These are phyloP conservation scores for Hyphopichia khmerensis DNA, from an alignment of 1,139 yeast species.

Conservation along the genomic window DNA sequence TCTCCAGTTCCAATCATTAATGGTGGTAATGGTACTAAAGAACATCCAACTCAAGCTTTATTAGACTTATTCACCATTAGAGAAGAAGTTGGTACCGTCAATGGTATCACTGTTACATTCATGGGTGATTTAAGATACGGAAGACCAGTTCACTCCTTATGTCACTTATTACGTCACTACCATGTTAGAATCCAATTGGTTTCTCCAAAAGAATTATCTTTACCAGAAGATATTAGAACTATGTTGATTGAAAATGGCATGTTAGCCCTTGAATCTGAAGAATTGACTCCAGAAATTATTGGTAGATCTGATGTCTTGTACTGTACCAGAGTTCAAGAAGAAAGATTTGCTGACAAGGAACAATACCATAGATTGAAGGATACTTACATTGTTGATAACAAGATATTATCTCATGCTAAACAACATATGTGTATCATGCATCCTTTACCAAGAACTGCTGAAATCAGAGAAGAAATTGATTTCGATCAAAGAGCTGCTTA, in stretches of 20 bases:
- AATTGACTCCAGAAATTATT: constrained; percentile 78
- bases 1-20: constrained; percentile 97
- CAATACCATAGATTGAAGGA: constrained; percentile 90
- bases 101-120: constrained; percentile 95
- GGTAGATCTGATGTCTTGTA: constrained; percentile 91
- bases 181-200: constrained; percentile 92
- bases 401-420: constrained; percentile 86
- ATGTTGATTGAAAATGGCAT: constrained; percentile 66
- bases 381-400: constrained; percentile 88
- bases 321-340: constrained; percentile 98
- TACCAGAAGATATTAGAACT: constrained; percentile 72
- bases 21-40: constrained; percentile 97
- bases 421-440: constrained; percentile 99
- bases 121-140: constrained; percentile 99
- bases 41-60: constrained; percentile 98
- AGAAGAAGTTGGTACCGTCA: constrained; percentile 98
- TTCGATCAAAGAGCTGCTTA: constrained; percentile 99
- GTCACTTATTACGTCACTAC: constrained; percentile 86
- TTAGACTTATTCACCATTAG: constrained; percentile 96
- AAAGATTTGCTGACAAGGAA: constrained; percentile 74
- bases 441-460: constrained; percentile 96
- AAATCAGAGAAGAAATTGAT: constrained; percentile 97
- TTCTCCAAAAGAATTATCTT: constrained; percentile 80
- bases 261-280: constrained; percentile 71
- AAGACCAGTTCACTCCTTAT: constrained; percentile 96